Evolutionary conservation across 2,329 filamentous ascomycete species (phyloP).

Genomic region (Setomelanomma holmii): DNA sequence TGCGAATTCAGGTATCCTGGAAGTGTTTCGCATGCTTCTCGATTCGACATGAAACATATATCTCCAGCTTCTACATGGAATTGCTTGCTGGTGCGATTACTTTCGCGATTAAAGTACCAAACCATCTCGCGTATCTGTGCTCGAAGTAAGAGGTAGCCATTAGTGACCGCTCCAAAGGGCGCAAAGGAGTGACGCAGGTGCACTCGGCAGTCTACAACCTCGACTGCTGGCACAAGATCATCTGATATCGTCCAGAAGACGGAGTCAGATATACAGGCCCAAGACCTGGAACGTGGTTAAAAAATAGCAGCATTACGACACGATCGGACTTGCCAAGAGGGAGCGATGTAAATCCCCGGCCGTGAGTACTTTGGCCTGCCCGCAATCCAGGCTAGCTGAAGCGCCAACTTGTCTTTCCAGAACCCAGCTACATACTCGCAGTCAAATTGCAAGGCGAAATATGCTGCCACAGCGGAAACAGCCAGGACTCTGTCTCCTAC

Average conservation of each 20-base stretch:
- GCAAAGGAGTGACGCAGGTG: neutral
- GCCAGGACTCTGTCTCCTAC: neutral
- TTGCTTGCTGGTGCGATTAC: neutral
- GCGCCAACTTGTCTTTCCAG: neutral
- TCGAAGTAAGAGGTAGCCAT: neutral
- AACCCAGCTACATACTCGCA: slow-evolving; percentile 1
- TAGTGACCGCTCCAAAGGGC: neutral
- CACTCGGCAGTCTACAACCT: neutral
- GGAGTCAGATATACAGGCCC: neutral
- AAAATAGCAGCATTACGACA: neutral
- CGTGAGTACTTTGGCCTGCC: neutral
- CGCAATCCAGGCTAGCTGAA: slow-evolving; percentile 1
- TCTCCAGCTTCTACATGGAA: neutral
- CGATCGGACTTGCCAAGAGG: neutral
- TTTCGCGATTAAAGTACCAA: slow-evolving; percentile 2
- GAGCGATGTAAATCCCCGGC: neutral
- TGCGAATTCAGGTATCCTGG: neutral
- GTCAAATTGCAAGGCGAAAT: neutral
- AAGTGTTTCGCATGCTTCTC: neutral
- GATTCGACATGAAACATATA: neutral
- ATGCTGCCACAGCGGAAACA: slow-evolving; percentile 1
- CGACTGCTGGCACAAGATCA: neutral
- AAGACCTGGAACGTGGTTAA: neutral
- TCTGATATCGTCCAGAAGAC: neutral
- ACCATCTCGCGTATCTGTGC: neutral